Evolutionary conservation across 345 rosid genomes (phyloP).

Genomic region (Psidium friedrichsthalianum): DNA sequence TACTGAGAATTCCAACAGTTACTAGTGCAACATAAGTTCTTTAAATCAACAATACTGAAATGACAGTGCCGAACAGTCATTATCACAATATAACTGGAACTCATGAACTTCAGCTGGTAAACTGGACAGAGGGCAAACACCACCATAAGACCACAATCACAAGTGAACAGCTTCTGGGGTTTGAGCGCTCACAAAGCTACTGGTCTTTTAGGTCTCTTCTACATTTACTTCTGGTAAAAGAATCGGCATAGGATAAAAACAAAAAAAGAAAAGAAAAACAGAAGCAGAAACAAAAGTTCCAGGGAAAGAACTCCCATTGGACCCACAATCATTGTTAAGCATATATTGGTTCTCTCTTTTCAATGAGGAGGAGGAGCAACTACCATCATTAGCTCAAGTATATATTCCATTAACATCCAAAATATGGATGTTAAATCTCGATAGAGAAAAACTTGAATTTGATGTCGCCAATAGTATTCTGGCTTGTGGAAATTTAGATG

Average conservation of each 20-base stretch:
- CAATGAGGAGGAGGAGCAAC: not conserved
- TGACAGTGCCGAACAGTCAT: not conserved
- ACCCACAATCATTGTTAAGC: not conserved
- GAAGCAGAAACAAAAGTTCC: not conserved
- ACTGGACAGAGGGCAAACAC: not conserved
- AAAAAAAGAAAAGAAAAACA: not conserved
- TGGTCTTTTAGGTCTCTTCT: not conserved
- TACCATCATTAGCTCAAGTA: not conserved
- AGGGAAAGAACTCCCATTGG: not conserved
- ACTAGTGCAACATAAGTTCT: not conserved
- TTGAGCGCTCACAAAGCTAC: not conserved
- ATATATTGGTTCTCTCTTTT: not conserved
- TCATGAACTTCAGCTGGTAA: not conserved
- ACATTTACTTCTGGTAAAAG: not conserved
- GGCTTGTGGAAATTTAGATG: not conserved
- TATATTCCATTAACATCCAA: not conserved
- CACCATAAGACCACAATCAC: not conserved
- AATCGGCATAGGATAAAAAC: not conserved
- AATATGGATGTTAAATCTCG: not conserved
- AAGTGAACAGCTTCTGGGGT: not conserved
- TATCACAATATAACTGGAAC: not conserved
- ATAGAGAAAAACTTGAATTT: not conserved
- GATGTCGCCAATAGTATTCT: not conserved
- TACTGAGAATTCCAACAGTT: not conserved
- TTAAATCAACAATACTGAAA: not conserved